A percentile compares a stretch with the other conserved stretches of the same genome.
These are phyloP conservation scores for Aspergillus fumigatiaffinis DNA, from an alignment of 2,329 filamentous ascomycete species.

Conservation along the genomic window DNA sequence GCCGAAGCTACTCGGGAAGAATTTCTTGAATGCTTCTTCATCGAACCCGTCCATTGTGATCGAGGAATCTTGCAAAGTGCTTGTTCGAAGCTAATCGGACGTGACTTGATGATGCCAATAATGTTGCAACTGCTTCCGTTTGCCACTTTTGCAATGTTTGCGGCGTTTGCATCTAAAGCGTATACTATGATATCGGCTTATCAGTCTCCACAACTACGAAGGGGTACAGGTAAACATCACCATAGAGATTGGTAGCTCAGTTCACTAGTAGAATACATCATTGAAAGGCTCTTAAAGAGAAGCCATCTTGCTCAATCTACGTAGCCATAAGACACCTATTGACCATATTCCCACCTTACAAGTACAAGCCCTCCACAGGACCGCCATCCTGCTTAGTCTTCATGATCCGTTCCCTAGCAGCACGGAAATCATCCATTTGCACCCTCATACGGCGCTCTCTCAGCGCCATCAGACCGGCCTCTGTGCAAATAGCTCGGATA, in stretches of 20 bases:
- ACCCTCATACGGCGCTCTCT: conserved; percentile 96
- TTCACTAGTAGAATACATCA: conserved; percentile 24
- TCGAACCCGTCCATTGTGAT: conserved; percentile 42
- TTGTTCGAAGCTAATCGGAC: neutral
- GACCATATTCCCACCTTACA: conserved; percentile 61
- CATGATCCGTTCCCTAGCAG: conserved; percentile 87
- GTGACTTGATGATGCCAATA: conserved; percentile 4
- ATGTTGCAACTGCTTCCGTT: conserved; percentile 3
- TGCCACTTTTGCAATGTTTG: conserved; percentile 26
- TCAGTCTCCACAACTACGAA: neutral
- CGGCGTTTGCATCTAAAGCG: conserved; percentile 10
- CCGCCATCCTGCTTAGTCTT: conserved; percentile 99
- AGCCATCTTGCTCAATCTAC: conserved; percentile 5
- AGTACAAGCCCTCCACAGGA: conserved; percentile 87
- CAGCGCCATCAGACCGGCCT: conserved; percentile 89
- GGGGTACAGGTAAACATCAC: neutral
- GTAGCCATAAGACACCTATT: conserved; percentile 7
- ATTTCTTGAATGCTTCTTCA: conserved; percentile 49
- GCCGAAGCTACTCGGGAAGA: conserved; percentile 79
- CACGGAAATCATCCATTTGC: conserved; percentile 96
- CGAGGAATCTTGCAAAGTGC: neutral
- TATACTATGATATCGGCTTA: neutral
- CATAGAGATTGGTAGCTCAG: neutral
- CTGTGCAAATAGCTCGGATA: conserved; percentile 98
- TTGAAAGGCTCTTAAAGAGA: conserved; percentile 5